Evolutionary conservation across 768 basidiomycete species (phyloP), one percentile per base, ranked within the genome.

Genomic region (Termitomyces sp.): DNA sequence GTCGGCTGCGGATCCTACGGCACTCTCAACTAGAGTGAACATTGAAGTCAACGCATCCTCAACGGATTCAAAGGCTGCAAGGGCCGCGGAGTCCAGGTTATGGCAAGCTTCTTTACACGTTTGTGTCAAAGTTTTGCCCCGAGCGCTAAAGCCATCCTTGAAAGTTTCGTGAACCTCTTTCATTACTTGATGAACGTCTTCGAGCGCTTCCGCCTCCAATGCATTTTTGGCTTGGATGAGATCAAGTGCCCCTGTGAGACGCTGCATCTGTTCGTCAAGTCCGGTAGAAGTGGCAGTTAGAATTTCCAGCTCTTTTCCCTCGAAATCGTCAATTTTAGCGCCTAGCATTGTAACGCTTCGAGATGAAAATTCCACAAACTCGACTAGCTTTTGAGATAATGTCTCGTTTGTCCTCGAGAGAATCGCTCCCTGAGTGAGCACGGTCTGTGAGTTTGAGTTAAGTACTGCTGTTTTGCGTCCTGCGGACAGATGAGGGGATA

Each of bases 381-480:
- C 80, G 11, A 81, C 77, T 15, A 95, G 73, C 56, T 79, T 82
- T 7, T 74, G 70, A 15, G 79, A 76, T 46, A 94, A 75, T 1
- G 68, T 67, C 22, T 77, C 75, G 38, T 82, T 73, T 32, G 86
- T 76, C 0, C 73, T 70, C 22, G 80, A 70, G 41, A 94, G 77
- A 1, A 78, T 72, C 56, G 77, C 80, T 50, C 84, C 83, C 57
- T 89, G 83, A 34, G 75, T 76, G 2, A 78, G 71, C 15, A 90
- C 91, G 1, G 78, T 77, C 58, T 80, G 79, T 5, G 82, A 72
- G 62, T 95, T 96, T 8, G 82, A 72, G 32, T 71, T 74, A 41
- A 93, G 77, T 11, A 83, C 75, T 22, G 72, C 71, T 32, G 82
- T 73, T 64, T 90, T 93, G 56, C 94, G 87, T 41, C 90, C 93